A percentile compares a stretch with the other conserved stretches of the same genome.
Evolutionary conservation across 306 rosid species (phyloP).

Genomic region (Arachis hypogaea): DNA sequence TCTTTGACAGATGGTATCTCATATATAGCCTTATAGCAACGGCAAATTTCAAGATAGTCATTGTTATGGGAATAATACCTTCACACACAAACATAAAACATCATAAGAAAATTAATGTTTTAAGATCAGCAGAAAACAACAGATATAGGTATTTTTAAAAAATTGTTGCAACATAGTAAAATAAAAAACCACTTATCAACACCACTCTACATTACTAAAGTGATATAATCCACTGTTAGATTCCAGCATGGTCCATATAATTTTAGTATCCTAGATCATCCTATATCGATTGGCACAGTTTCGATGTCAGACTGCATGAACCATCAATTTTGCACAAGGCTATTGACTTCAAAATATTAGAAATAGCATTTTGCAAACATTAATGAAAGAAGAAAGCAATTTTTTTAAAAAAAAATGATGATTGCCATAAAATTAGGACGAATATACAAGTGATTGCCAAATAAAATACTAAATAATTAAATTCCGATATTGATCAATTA

Average conservation of each 20-base stretch:
- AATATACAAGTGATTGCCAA: background rate
- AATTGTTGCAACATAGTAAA: background rate
- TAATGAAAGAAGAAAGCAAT: background rate
- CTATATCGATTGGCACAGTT: background rate
- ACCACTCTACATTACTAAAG: constrained; percentile 1
- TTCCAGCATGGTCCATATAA: background rate
- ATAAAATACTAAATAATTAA: background rate
- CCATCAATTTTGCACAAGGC: background rate
- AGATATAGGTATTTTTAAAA: constrained; percentile 6
- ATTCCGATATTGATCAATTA: background rate
- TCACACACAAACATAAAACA: constrained; percentile 25
- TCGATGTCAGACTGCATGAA: background rate
- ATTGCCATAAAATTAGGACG: background rate
- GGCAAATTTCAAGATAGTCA: constrained; percentile 91
- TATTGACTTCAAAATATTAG: constrained; percentile 3
- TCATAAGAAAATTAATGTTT: constrained; percentile 18
- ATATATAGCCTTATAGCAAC: constrained; percentile 82
- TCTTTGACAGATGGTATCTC: constrained; percentile 86
- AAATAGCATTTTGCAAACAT: background rate
- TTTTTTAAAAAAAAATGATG: background rate
- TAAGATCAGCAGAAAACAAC: constrained; percentile 5
- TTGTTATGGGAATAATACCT: constrained; percentile 81
- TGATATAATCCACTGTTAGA: background rate
- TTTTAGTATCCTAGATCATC: constrained; percentile 3
- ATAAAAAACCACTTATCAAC: constrained; percentile 11